Evolutionary conservation across 495 filamentous ascomycete species (phyloP), one percentile per base, ranked within the genome.

Genomic region (Hypoxylon lienhwacheense): DNA sequence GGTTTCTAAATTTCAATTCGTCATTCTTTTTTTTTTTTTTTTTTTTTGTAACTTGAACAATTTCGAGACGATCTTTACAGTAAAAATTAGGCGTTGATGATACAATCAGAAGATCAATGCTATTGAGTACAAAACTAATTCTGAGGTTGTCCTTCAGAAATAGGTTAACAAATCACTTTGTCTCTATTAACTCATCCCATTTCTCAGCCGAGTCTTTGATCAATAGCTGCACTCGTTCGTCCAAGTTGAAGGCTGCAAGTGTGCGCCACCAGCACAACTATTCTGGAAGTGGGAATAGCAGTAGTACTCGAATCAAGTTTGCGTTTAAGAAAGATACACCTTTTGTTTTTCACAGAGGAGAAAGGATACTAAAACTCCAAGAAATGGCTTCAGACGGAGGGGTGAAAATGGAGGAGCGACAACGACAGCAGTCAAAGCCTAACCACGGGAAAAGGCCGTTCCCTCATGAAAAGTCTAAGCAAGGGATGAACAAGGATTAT

Each of bases 401-500:
- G 28, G 17, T 28, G 3, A 46, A 44, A 22, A 40, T 34, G 56
- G 31, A 12, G 7, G 41, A 35, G 10, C 43, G 44, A 12, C 31
- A 29, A n/a, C 26, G 48, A n/a, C 42, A 47, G 28, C 20, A 32
- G 19, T 31, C 47, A 17, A 35, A 25, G 17, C 33, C 33, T 4
- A 46, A 29, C 3, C 28, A 16, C 6, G 41, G 45, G 47, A 61
- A 56, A 29, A 22, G 48, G 22, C 26, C 59, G 1, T 43, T 32
- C 33, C 10, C 14, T 21, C 14, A 44, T 1, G 39, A 36, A 2
- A 52, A 37, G 10, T 37, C 51, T 16, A 51, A 39, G 5, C 41
- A n/a, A 5, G 43, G 42, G 22, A 52, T 49, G 65, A 78, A 80
- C 61, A 76, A 67, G 52, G 77, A 74, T 61, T 82, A 78, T 66